Conservation (phyloP, 768 basidiomycete species). For the Peribolospora kevripleyi region DNA sequence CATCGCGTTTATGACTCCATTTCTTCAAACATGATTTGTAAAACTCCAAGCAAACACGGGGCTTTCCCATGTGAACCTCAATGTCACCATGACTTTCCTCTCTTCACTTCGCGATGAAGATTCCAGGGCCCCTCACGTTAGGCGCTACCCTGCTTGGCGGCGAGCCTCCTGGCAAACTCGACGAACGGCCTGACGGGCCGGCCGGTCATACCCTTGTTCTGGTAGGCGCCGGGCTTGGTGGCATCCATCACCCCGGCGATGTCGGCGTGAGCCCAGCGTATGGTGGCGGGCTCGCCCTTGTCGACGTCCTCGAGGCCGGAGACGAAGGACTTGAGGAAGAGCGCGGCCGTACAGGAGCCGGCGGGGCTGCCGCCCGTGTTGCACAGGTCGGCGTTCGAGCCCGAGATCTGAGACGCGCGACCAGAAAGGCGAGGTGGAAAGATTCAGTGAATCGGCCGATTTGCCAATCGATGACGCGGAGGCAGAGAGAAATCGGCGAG, state of each 20-base stretch:
- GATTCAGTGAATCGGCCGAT: conserved; percentile 19
- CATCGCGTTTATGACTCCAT: too few species aligned
- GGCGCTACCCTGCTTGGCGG: too few species aligned
- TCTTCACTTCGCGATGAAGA: too few species aligned
- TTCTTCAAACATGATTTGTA: too few species aligned
- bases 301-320: conserved; percentile 29
- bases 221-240: conserved; percentile 29
- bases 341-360: conserved; percentile 55
- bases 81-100: too few species aligned
- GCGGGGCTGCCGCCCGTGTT: conserved; percentile 48
- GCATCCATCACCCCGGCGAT: conserved; percentile 26
- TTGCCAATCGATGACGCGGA: conserved; percentile 31
- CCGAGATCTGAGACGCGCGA: not conserved
- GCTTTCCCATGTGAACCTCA: too few species aligned
- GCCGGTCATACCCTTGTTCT: conserved; percentile 54
- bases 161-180: conserved; percentile 12
- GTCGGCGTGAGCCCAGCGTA: conserved; percentile 73
- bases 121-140: too few species aligned
- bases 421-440: not conserved
- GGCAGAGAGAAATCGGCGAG: conserved; percentile 22
- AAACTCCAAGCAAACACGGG: too few species aligned
- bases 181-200: conserved; percentile 37
- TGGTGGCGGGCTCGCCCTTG: conserved; percentile 26
- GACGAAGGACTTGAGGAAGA: conserved; percentile 42
- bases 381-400: not conserved